Percentiles rank a stretch among this genome's conserved stretches.
phyloP scores from a whole-genome alignment of 2,329 filamentous ascomycete genomes.

The Fusarium aywerte region DNA sequence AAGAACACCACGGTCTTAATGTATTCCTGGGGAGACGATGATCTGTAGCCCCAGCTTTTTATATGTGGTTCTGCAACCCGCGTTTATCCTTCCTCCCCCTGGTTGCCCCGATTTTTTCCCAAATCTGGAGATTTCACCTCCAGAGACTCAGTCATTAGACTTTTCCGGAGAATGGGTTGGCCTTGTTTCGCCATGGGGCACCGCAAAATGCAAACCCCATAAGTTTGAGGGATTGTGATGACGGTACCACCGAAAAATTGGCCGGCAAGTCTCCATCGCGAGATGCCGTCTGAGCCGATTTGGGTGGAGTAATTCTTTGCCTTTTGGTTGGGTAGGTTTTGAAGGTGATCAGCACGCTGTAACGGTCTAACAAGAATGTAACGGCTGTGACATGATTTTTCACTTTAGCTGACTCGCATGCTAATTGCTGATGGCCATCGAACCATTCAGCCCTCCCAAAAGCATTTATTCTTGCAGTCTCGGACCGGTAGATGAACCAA shows the following conservation, averaged over 20 bases:
- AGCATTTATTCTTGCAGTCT: not conserved
- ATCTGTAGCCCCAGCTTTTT: slow-evolving; percentile 29
- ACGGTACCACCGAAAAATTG: slow-evolving; percentile 44
- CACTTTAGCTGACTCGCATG: slow-evolving; percentile 7
- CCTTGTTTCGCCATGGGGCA: slow-evolving; percentile 30
- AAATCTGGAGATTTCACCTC: slow-evolving; percentile 18
- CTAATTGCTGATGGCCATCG: slow-evolving; percentile 17
- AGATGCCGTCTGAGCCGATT: slow-evolving; percentile 36
- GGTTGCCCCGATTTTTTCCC: slow-evolving; percentile 2
- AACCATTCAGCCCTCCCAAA: slow-evolving; percentile 10
- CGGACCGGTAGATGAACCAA: slow-evolving; percentile 27
- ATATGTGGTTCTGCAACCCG: slow-evolving; percentile 19
- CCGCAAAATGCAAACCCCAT: slow-evolving; percentile 24
- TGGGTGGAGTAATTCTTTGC: slow-evolving; percentile 11
- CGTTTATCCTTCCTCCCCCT: not conserved
- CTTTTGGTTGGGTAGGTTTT: slow-evolving; percentile 8
- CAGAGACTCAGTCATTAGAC: slow-evolving; percentile 22
- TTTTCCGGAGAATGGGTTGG: slow-evolving; percentile 25
- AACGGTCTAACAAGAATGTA: not conserved
- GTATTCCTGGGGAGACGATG: not conserved
- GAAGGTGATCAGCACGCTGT: slow-evolving; percentile 12
- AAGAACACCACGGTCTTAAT: not conserved
- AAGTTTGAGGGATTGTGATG: slow-evolving; percentile 19
- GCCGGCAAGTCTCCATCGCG: slow-evolving; percentile 37
- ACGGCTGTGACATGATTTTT: slow-evolving; percentile 11